A percentile compares a stretch with the other conserved stretches of the same genome.
Conservation (phyloP, 176 grass and related monocot genomes). For the Eragrostis nindensis region DNA sequence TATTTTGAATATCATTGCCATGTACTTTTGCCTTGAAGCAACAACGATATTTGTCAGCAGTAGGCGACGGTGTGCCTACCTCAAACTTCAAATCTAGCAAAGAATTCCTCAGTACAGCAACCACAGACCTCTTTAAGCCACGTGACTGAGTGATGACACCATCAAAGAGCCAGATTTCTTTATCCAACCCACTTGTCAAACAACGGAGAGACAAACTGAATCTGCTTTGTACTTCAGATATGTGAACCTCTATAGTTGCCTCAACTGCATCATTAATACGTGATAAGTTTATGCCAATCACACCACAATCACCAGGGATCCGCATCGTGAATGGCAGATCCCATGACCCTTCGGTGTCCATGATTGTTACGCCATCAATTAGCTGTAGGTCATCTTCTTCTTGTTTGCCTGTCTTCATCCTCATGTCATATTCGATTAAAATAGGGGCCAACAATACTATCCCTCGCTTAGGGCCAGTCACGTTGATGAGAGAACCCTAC, state of each 20-base stretch:
- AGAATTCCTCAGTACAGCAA: not conserved
- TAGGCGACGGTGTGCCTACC: not conserved
- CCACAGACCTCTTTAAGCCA: conserved; percentile 15
- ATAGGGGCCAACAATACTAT: not conserved
- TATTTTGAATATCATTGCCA: conserved; percentile 24
- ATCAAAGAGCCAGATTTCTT: conserved; percentile 28
- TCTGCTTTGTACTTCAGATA: conserved; percentile 16
- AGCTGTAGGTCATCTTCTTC: not conserved
- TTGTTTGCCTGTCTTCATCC: not conserved
- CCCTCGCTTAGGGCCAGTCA: conserved; percentile 13
- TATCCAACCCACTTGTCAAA: conserved; percentile 17
- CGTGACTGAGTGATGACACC: conserved; percentile 5
- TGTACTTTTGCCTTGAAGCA: not conserved
- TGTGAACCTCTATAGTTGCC: conserved; percentile 13
- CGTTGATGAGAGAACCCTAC: conserved; percentile 1
- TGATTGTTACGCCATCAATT: not conserved
- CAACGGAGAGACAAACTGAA: conserved; percentile 6
- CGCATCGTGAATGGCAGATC: not conserved
- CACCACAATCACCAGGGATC: conserved; percentile 8
- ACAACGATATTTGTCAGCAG: not conserved
- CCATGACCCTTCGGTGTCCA: not conserved
- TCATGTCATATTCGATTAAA: conserved; percentile 24
- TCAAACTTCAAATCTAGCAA: conserved; percentile 20
- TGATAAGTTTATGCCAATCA: not conserved
- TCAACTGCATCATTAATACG: not conserved